Conservation (phyloP, 2,329 filamentous ascomycete genomes). For the Aspergillus nomiae region DNA sequence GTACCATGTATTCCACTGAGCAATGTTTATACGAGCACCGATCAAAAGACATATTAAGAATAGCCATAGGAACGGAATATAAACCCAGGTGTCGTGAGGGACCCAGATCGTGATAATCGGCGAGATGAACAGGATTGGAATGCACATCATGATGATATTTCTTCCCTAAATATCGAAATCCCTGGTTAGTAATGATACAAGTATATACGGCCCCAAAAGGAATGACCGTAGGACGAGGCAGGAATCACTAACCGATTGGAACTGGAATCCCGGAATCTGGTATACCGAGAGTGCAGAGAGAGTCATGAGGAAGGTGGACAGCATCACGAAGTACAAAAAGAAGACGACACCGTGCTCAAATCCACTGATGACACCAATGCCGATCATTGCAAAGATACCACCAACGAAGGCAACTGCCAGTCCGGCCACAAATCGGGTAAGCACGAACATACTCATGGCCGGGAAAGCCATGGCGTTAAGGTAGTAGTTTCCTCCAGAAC, state of each 20-base stretch:
- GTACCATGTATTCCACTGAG: conserved; percentile 62
- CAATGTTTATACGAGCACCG: conserved; percentile 55
- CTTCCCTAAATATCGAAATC: conserved; percentile 43
- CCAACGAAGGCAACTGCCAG: conserved; percentile 54
- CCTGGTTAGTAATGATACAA: background rate
- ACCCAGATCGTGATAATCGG: conserved; percentile 58
- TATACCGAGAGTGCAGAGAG: conserved; percentile 57
- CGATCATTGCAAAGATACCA: conserved; percentile 55
- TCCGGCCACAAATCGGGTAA: conserved; percentile 53
- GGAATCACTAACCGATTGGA: conserved; percentile 45
- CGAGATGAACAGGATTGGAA: conserved; percentile 59
- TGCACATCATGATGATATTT: conserved; percentile 56
- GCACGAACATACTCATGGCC: conserved; percentile 57
- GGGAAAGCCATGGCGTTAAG: conserved; percentile 59
- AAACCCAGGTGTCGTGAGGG: conserved; percentile 58
- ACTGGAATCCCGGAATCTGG: conserved; percentile 56
- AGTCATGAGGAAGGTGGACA: conserved; percentile 63
- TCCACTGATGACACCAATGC: conserved; percentile 49
- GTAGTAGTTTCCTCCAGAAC: conserved; percentile 64
- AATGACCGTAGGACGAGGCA: background rate
- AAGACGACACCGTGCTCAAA: conserved; percentile 57
- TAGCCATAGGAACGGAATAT: conserved; percentile 56
- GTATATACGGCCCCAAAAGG: no score
- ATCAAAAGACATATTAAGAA: conserved; percentile 56
- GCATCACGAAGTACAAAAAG: conserved; percentile 59